Base-by-base conservation (phyloP, 768 basidiomycete genomes). In the Lactarius vividus region DNA sequence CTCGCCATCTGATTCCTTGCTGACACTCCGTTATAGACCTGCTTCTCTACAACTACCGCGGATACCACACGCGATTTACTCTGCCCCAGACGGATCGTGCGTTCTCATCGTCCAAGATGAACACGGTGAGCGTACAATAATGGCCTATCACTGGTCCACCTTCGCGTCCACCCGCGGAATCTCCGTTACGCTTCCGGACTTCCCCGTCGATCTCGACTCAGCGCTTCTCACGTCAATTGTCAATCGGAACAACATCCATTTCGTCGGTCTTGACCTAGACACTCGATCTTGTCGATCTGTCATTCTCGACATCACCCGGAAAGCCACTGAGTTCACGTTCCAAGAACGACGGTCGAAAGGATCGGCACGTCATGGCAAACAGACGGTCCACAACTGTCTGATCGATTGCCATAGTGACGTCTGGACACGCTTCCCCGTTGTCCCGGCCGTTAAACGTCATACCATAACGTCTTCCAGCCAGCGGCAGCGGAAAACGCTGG, bases 61-160 rank as follows among this genome's bases (percentile, higher is more conserved):
- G 18, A 59, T 73, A 1, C 83, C 83, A 0, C 65, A 61, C n/a
- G 73, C 68, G 16, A 74, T 81, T 10, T 75, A 75, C 71, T 80
- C 84, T 0, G 78, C 85, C 0, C 84, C 85, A 0, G 85, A 87
- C 67, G 85, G 84, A 0, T 77, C 85, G 28, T 86, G 84, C 67
- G 68, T 85, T n/a, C 57, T 86, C 35, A 72, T 78, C 2, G 65
- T 76, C 3, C 75, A 79, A 26, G 35, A 69, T 33, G 29, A 46
- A 20, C 35, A 66, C 9, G 56, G 49, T 0, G 16, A 18, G 8
- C 28, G 31, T 10, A 52, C 59, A 52, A 40, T 83, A 2, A 78
- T 73, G 2, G 80, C 81, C 0, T 85, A 82, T 66, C 87, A 87
- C 68, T 85, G 82, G 83, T 75, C 74, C 4, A 83, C 84, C 0